Conservation (phyloP, 108 stramenopile species). For the Cylindrotheca closterium region DNA sequence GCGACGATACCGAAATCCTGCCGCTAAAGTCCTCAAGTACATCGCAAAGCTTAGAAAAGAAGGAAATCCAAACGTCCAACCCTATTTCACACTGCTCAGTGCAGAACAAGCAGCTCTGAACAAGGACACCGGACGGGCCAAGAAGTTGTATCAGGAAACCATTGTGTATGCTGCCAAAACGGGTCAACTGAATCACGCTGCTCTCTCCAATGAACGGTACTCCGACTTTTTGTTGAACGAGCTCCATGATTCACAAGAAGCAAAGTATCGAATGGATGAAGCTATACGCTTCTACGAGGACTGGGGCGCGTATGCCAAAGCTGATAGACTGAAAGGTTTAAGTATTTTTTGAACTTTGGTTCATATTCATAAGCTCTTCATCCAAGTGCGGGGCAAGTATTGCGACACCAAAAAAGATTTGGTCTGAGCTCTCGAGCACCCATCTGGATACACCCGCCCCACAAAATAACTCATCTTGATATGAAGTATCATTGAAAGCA, state of each 20-base stretch:
- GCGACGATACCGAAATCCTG: conserved; percentile 8
- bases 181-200: conserved; percentile 14
- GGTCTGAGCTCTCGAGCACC: too few species aligned
- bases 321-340: neutral
- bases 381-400: too few species aligned
- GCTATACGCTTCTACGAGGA: neutral
- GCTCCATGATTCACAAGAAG: conserved; percentile 7
- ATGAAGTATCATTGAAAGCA: too few species aligned
- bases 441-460: too few species aligned
- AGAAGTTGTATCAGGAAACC: conserved; percentile 4
- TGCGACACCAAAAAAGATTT: too few species aligned
- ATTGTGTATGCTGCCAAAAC: conserved; percentile 1
- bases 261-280: conserved; percentile 1
- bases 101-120: conserved; percentile 8
- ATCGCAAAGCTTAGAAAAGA: conserved; percentile 6
- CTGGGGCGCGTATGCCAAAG: conserved; percentile 26
- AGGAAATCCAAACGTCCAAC: conserved; percentile 25
- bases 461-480: too few species aligned
- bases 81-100: conserved; percentile 2
- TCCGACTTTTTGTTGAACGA: neutral
- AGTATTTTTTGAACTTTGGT: too few species aligned
- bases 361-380: too few species aligned
- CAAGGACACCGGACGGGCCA: neutral
- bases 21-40: neutral
- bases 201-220: conserved; percentile 9